Evolutionary conservation across 1,139 yeast species (phyloP), one percentile per base, ranked within the genome.

Genomic region (Taphrina flavorubra): DNA sequence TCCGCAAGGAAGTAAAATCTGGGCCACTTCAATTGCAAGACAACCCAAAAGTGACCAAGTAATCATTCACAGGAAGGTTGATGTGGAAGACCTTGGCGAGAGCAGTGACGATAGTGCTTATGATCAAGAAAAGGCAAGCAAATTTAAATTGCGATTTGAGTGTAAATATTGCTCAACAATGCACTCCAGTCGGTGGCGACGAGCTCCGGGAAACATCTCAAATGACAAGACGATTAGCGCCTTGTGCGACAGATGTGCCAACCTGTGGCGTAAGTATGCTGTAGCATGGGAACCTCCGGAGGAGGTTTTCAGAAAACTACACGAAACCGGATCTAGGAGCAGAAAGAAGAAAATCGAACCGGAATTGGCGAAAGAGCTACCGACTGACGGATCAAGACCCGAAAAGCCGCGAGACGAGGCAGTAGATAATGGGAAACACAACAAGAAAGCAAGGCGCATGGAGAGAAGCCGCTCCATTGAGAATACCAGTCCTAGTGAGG

Each of bases 221-320:
- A 76, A 75, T 6, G 75, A 76, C 47, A 68, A 70, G 36, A 77
- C 78, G 1, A 71, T 82, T 0, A 77, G 81, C 11, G 97, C 92
- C 0, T 79, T 94, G 18, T 94, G 99, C 76, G 79, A 84, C 61
- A 82, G 98, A 68, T 94, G 99, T 80, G 97, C 97, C 0, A 82
- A 88, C 70, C 77, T 94, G 53, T 94, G 99, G 99, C 82, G 97
- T 76, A 81, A 95, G 56, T 94, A 94, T 77, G 97, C 92, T 0
- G 87, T 90, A 0, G 82, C 82, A n/a, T 94, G 99, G 98, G 92
- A 87, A 73, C 86, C 86, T 61, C 97, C 97, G 0, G 76, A 80
- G 34, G 94, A 88, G 70, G 86, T 90, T 0, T 79, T 86, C 60
- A 84, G 82, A 75, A 86, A 84, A 70, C 81, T 76, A 71, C 81